Percentiles rank a stretch among this genome's conserved stretches.
These are phyloP conservation scores for Carex kokanica DNA, from an alignment of 176 grass and related monocot species.

Conservation along the genomic window DNA sequence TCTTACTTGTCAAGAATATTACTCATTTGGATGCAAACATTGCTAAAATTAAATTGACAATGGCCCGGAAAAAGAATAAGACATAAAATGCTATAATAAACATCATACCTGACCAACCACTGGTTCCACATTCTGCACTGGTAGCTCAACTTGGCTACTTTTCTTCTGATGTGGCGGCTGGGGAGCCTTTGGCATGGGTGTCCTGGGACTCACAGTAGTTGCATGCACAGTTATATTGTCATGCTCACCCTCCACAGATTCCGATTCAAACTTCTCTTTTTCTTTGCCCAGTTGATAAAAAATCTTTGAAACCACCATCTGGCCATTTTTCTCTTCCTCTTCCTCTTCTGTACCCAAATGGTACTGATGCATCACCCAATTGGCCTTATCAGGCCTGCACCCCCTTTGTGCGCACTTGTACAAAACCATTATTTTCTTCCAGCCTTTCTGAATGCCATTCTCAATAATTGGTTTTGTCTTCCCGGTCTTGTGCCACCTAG, in stretches of 20 bases:
- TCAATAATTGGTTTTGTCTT: slow-evolving; percentile 55
- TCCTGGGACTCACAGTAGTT: slow-evolving; percentile 54
- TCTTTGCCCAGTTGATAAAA: slow-evolving; percentile 51
- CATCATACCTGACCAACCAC: slow-evolving; percentile 47
- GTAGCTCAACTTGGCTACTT: slow-evolving; percentile 22
- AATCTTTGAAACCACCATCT: slow-evolving; percentile 71
- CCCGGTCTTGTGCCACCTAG: slow-evolving; percentile 89
- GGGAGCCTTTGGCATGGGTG: slow-evolving; percentile 56
- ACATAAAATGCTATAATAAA: not conserved
- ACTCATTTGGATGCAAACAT: not conserved
- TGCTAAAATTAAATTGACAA: not conserved
- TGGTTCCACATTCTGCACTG: slow-evolving; percentile 30
- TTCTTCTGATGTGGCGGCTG: slow-evolving; percentile 39
- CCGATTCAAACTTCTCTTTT: slow-evolving; percentile 36
- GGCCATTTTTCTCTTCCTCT: slow-evolving; percentile 65
- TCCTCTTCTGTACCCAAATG: slow-evolving; percentile 67
- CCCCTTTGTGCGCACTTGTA: slow-evolving; percentile 50
- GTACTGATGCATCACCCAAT: slow-evolving; percentile 93
- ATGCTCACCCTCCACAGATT: slow-evolving; percentile 28
- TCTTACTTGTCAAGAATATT: not conserved
- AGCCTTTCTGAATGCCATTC: slow-evolving; percentile 60
- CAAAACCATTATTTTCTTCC: slow-evolving; percentile 96
- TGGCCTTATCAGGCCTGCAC: slow-evolving; percentile 51
- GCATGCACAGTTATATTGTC: slow-evolving; percentile 22
- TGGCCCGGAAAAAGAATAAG: not conserved